Evolutionary conservation across 2,329 filamentous ascomycete genomes (phyloP).

Genomic region (Aspergillus latus): DNA sequence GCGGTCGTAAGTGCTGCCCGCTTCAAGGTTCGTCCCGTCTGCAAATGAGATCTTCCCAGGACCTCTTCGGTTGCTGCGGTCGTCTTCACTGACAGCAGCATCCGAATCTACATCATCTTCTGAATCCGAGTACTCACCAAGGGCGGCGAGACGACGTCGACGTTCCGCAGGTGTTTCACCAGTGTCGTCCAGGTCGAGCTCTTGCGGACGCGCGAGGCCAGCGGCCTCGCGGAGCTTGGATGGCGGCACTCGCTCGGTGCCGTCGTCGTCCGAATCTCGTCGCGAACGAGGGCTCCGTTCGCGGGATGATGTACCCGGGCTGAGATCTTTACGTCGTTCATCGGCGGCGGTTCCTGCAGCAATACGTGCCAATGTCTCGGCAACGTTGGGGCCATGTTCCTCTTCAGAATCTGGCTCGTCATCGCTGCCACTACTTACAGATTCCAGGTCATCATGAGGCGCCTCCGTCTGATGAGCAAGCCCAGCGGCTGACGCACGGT

Average conservation of each 20-base stretch:
- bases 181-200: constrained; percentile 35
- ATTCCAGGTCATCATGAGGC: constrained; percentile 23
- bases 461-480: constrained; percentile 14
- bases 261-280: constrained; percentile 45
- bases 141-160: constrained; percentile 46
- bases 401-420: constrained; percentile 25
- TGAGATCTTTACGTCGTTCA: constrained; percentile 38
- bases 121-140: constrained; percentile 38
- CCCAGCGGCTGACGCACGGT: constrained; percentile 24
- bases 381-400: constrained; percentile 37
- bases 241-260: constrained; percentile 44
- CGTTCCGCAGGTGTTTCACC: constrained; percentile 49
- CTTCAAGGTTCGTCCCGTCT: constrained; percentile 31
- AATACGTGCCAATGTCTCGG: constrained; percentile 39
- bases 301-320: constrained; percentile 27
- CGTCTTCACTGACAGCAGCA: constrained; percentile 24
- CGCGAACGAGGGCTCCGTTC: constrained; percentile 22
- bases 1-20: constrained; percentile 18
- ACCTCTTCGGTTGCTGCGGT: constrained; percentile 20
- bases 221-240: constrained; percentile 35
- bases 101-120: constrained; percentile 28
- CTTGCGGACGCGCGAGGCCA: constrained; percentile 27
- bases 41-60: constrained; percentile 36
- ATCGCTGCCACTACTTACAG: constrained; percentile 27
- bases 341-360: constrained; percentile 39